Conservation (phyloP, 345 rosid species). For the Laguncularia racemosa region DNA sequence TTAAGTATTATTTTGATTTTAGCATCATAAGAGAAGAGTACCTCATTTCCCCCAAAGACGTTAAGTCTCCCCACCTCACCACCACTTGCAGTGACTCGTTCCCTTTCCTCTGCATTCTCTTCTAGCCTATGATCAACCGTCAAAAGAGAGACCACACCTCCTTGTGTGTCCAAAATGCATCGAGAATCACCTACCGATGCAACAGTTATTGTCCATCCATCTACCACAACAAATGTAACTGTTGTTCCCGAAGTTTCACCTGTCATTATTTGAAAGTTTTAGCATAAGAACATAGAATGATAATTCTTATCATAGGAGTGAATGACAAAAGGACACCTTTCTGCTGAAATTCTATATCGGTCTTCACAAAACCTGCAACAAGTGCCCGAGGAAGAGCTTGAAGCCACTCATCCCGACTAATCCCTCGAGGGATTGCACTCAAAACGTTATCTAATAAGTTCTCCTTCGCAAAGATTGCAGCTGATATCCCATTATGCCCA, state of each 20-base stretch:
- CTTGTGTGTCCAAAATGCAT: conserved; percentile 95
- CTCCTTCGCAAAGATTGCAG: conserved; percentile 94
- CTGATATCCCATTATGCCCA: conserved; percentile 97
- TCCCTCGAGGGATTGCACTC: conserved; percentile 81
- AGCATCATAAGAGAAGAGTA: conserved; percentile 15
- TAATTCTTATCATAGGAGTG: neutral
- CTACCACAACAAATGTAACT: conserved; percentile 90
- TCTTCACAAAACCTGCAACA: conserved; percentile 98
- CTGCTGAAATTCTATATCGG: conserved; percentile 97
- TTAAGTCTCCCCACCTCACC: conserved; percentile 99
- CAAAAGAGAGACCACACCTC: conserved; percentile 88
- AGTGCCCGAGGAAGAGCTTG: conserved; percentile 95
- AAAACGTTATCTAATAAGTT: conserved; percentile 67
- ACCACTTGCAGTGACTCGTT: conserved; percentile 99
- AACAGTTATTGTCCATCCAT: conserved; percentile 98
- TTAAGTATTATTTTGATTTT: neutral
- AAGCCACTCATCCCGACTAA: conserved; percentile 90
- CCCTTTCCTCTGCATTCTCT: conserved; percentile 97
- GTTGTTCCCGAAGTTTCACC: conserved; percentile 99
- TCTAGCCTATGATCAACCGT: conserved; percentile 98
- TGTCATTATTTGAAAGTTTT: conserved; percentile 28
- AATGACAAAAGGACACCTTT: conserved; percentile 38
- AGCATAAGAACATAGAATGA: conserved; percentile 13
- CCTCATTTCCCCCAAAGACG: conserved; percentile 95
- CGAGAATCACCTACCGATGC: conserved; percentile 99